Base-by-base conservation (phyloP, 23 red algal genomes). In the Gracilariopsis chorda region DNA sequence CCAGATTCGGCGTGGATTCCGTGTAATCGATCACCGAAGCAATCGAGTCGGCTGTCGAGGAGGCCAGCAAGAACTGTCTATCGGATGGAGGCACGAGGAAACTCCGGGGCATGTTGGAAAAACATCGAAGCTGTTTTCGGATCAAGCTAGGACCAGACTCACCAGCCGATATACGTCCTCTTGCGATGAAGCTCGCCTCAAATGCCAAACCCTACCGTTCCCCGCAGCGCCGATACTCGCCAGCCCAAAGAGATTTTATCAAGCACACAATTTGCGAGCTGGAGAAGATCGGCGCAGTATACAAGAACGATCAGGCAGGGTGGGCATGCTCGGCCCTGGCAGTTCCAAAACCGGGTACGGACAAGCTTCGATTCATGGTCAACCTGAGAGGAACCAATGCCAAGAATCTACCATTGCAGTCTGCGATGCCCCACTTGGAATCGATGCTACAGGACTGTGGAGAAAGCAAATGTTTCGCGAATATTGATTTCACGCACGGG, bases 401-500 rank as follows among this genome's bases (percentile, higher is more conserved):
- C 24, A 32, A 20, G 21, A 73, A 61, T 23, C 13, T 53, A 48
- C 63, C 37, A 74, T 23, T 47, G 44, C 10, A 12, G 9, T 87
- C 28, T 29, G 14, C 33, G 7, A 73, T 87, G 61, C 62, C 62
- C 0, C 75, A 35, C 20, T 80, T n/a, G n/a, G n/a, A n/a, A n/a
- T n/a, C 75, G 24, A 24, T 80, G 9, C 44, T 12, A 37, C 46
- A 16, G 44, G 19, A 47, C 51, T 37, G 7, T 12, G 25, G 41
- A 33, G 61, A 60, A 16, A 62, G 49, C 17, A 86, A 68, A 0
- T 14, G 35, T 0, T 86, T 44, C 20, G 56, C 59, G 17, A 72
- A 86, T 23, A 32, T 86, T 10, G 81, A 86, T 86, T 86, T 86
- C 45, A 51, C 44, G 19, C 1, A 86, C 32, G 58, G 81, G 21